Base-by-base conservation (phyloP, 2,329 filamentous ascomycete species). In the Teratosphaeria pseudoeucalypti region DNA sequence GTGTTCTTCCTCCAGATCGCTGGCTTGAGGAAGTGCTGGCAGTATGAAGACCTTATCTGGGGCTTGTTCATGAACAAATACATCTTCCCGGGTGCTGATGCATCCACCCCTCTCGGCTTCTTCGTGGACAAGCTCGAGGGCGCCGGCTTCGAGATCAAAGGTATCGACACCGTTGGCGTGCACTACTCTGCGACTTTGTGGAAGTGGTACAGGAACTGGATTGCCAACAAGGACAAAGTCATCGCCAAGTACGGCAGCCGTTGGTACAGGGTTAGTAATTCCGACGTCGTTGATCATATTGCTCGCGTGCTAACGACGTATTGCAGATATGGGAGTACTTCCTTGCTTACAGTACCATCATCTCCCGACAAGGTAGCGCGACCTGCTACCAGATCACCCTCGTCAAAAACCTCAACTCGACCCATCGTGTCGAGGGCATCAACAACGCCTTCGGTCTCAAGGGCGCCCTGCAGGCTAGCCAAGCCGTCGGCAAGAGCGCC, bases 51-150 rank as follows among this genome's bases (percentile, higher is more conserved):
- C 78, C 83, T 96, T 57, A 89, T 92, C 75, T 97, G 94, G 94
- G 94, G 94, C 74, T 83, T 97, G 54, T 97, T 96, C 83, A 95
- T 97, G 91, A 97, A 97, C 86, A 96, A 96, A 81, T 96, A 97
- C 77, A 82, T 97, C 75, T 97, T 97, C 84, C 94, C 92, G 37
- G 94, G 94, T 73, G 94, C 94, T 57, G 94, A 97, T 73, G 94
- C 94, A 57, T 95, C 90, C 52, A 95, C 91, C 60, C 94, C 94
- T 57, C 85, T 99, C 55, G 90, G 90, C 67, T 94, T 87, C 77
- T 90, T 94, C 69, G 81, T 95, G 68, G 85, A 90, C 75, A 85
- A 85, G 72, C 83, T 96, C 23, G 94, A 99, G 79, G 86, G 83
- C 60, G 87, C 89, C 64, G 90, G 90, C 43, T 95, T 90, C 69